Evolutionary conservation across 768 basidiomycete genomes (phyloP), one percentile per base, ranked within the genome.

Genomic region (Heimioporus sp.): DNA sequence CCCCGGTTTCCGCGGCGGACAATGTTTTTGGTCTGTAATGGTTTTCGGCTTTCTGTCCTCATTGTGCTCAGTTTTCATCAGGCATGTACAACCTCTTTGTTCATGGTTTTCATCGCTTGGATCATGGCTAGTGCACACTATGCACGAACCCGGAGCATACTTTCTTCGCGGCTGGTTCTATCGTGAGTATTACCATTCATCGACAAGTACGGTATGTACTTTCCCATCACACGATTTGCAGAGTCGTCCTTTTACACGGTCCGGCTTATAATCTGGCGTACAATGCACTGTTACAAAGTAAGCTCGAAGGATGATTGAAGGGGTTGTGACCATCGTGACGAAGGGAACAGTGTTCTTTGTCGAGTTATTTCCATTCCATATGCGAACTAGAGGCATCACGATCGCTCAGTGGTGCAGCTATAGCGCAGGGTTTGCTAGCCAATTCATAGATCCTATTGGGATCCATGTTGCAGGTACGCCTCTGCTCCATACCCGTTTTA

Each of bases 301-400:
- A 35, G 35, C 35, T 16, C 52, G 39, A 35, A 30, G 11, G 4
- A 12, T 31, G 20, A n/a, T 9, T 20, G 10, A 9, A 35, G 16
- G 7, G 11, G 28, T 21, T 4, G n/a, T 11, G n/a, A n/a, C 12
- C n/a, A 34, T 48, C 17, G 4, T 55, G 12, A 56, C 9, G 19
- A 28, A 34, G 19, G 1, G 17, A 60, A 32, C 56, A 81, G 81
- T 80, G 6, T 35, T 13, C 7, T 35, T 7, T 12, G 35, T 35
- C 13, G 35, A 35, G 35, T 5, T 35, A 5, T 35, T 35, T 13
- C 35, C 35, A 2, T 35, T 35, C 35, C 35, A 35, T 16, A 16
- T 35, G 12, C 35, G 35, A 35, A 16, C 35, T 2, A 35, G 35
- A 35, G 35, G 35, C 35, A 7, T 35, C 13, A 13, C 35, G 13